These are phyloP conservation scores for Echium plantagineum DNA, from an alignment of 257 asterid species.

Conservation along the genomic window DNA sequence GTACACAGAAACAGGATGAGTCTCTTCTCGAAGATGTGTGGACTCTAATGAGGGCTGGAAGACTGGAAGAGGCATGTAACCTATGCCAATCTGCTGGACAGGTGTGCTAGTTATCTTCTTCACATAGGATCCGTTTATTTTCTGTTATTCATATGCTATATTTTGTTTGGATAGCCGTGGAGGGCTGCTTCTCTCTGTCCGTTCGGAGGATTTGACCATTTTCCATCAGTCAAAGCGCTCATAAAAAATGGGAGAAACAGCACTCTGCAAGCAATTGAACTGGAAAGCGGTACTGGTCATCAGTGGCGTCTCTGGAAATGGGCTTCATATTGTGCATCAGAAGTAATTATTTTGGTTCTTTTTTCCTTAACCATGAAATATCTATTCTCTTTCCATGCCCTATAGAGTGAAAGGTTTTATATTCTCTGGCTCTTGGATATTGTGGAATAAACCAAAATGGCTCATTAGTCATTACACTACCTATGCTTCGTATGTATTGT, in stretches of 20 bases:
- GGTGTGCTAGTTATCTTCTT: constrained; percentile 26
- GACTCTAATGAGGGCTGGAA: constrained; percentile 88
- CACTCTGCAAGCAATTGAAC: constrained; percentile 79
- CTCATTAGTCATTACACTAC: neutral
- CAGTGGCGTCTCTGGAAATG: constrained; percentile 97
- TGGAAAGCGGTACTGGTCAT: constrained; percentile 87
- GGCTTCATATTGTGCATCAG: constrained; percentile 98
- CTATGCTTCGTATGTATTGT: too few species aligned
- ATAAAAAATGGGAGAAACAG: constrained; percentile 75
- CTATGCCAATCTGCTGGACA: constrained; percentile 96
- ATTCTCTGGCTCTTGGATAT: too few species aligned
- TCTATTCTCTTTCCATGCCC: too few species aligned
- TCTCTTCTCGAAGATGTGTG: constrained; percentile 94
- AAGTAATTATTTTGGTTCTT: constrained; percentile 31
- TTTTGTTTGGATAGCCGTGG: constrained; percentile 75
- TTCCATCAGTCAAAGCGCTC: constrained; percentile 74
- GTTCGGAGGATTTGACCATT: constrained; percentile 54
- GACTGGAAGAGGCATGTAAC: constrained; percentile 83
- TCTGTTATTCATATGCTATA: constrained; percentile 15
- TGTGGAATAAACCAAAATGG: neutral
- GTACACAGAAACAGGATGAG: constrained; percentile 82
- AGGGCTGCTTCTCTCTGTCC: constrained; percentile 90
- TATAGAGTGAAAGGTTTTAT: too few species aligned
- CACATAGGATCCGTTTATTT: neutral
- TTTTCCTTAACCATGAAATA: neutral